Evolutionary conservation across 306 rosid genomes (phyloP).

Genomic region (Vachellia pachyceras): DNA sequence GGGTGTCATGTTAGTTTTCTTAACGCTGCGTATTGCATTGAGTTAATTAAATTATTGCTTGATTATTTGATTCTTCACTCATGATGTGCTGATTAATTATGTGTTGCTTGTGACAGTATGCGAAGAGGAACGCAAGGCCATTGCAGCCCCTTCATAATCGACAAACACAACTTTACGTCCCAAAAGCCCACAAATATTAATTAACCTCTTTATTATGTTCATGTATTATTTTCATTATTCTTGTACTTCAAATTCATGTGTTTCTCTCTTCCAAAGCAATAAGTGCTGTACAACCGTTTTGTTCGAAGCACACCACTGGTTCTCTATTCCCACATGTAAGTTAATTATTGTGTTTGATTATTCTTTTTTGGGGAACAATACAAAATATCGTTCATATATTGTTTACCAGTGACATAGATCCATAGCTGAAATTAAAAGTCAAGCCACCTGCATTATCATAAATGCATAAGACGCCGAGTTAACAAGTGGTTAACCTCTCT

Average conservation of each 20-base stretch:
- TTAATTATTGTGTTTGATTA: neutral
- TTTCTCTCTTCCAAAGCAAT: neutral
- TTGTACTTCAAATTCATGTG: slow-evolving; percentile 1
- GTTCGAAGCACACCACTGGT: neutral
- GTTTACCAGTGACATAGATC: no score
- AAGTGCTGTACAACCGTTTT: neutral
- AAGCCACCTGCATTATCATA: no score
- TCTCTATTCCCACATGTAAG: neutral
- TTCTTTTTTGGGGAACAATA: no score
- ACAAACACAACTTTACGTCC: slow-evolving; percentile 33
- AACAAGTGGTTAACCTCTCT: no score
- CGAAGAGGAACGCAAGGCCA: slow-evolving; percentile 54
- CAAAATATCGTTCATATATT: no score
- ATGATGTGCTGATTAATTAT: neutral
- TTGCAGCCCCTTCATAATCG: slow-evolving; percentile 36
- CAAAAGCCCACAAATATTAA: slow-evolving; percentile 18
- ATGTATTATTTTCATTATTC: neutral
- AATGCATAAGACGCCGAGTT: no score
- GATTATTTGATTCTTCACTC: neutral
- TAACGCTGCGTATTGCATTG: no score
- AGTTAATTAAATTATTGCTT: no score
- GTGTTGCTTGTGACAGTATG: slow-evolving; percentile 32
- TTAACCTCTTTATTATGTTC: slow-evolving; percentile 19
- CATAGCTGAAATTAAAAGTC: no score
- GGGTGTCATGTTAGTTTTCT: no score